Evolutionary conservation across 768 basidiomycete species (phyloP), one percentile per base, ranked within the genome.

Genomic region (Pleurotus platypus): DNA sequence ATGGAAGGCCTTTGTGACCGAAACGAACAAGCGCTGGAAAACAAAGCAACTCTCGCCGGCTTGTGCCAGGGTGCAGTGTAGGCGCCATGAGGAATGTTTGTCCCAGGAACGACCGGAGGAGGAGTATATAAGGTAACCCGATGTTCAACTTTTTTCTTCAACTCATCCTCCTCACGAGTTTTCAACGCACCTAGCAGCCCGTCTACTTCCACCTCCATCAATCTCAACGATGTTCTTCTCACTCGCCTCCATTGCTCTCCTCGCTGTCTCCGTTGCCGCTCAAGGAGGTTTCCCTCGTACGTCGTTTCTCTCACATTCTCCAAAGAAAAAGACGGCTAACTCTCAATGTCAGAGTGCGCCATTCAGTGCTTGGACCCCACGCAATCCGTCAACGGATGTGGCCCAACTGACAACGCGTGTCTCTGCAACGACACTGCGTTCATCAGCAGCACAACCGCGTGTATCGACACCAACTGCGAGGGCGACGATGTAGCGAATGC

Each of bases 351-450:
- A 89, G 87, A 42, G 54, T 90, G 88, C 64, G 78, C 83, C 2
- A 15, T 13, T 0, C 0, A 67, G 15, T 90, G 89, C 69, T 61
- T 87, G 6, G 49, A 68, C 5, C 66, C 59, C 56, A 76, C 82
- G 42, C n/a, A n/a, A 16, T n/a, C 42, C 11, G 20, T 45, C 30
- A 65, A 78, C 61, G 62, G 60, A 57, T 91, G 89, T 72, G 12
- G 55, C 12, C 7, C 67, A 3, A 68, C 68, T n/a, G 83, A 90
- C 70, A 72, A 79, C 64, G 60, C 61, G 24, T 92, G 90, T 62
- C 71, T 87, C 27, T 89, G 87, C 78, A 69, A 71, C 4, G 73
- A 70, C 65, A 0, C 61, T 16, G n/a, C 57, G 1, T 89, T 86
- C 64, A 62, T 87, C 58, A 48, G 57, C 39, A 65, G 66, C 54